Conservation (phyloP, 176 grass and related monocot species). For the Eragrostis nindensis region DNA sequence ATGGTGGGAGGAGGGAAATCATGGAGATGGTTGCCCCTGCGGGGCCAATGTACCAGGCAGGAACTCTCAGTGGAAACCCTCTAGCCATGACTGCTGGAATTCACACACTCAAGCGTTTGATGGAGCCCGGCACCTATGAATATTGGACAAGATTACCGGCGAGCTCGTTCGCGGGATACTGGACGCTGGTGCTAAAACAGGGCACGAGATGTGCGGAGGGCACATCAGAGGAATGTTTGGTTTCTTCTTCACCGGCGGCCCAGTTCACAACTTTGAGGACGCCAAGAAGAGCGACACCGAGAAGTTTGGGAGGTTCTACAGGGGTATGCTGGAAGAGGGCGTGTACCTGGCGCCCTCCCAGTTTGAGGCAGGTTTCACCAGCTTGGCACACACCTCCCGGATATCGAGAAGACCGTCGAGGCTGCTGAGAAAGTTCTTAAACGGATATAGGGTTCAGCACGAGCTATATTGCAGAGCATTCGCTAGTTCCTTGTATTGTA, state of each 20-base stretch:
- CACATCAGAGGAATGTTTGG: constrained; percentile 96
- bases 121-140: constrained; percentile 73
- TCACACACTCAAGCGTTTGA: constrained; percentile 81
- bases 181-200: constrained; percentile 66
- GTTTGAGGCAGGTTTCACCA: constrained; percentile 96
- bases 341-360: constrained; percentile 94
- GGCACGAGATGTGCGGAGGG: constrained; percentile 93
- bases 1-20: constrained; percentile 92
- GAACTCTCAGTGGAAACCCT: constrained; percentile 97
- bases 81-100: constrained; percentile 99
- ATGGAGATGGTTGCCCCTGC: constrained; percentile 98
- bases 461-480: not conserved
- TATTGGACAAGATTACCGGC: constrained; percentile 88
- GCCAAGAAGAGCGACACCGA: constrained; percentile 86
- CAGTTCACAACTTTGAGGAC: constrained; percentile 84
- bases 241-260: constrained; percentile 75
- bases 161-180: constrained; percentile 76
- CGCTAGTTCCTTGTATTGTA: constrained; percentile 35
- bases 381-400: constrained; percentile 82
- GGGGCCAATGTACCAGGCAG: constrained; percentile 98
- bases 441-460: constrained; percentile 51
- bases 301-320: constrained; percentile 91
- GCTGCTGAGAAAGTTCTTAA: constrained; percentile 87
- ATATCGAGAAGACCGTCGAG: constrained; percentile 76
- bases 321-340: constrained; percentile 95